Evolutionary conservation across 2,329 filamentous ascomycete genomes (phyloP).

Genomic region (Dryadomyces quercivorus): DNA sequence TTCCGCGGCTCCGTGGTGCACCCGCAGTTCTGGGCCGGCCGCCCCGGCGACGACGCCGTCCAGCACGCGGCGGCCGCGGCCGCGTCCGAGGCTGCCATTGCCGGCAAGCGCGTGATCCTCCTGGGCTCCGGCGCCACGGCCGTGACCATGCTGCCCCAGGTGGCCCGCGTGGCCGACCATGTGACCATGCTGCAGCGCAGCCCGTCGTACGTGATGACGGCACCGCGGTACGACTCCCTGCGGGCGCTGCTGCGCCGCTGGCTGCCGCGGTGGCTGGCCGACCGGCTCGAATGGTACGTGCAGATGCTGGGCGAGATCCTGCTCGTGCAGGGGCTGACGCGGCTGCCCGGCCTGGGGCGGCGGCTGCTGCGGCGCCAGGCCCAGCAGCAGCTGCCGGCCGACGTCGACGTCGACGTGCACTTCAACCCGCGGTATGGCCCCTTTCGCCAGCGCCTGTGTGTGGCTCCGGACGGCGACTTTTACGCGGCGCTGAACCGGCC

Average conservation of each 20-base stretch:
- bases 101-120: slow-evolving; percentile 55
- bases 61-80: background rate
- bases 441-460: slow-evolving; percentile 65
- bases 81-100: slow-evolving; percentile 38
- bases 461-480: slow-evolving; percentile 47
- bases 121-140: slow-evolving; percentile 73
- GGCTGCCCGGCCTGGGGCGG: slow-evolving; percentile 38
- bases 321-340: slow-evolving; percentile 36
- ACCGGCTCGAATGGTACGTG: slow-evolving; percentile 36
- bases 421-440: slow-evolving; percentile 54
- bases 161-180: slow-evolving; percentile 50
- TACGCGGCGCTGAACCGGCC: slow-evolving; percentile 26
- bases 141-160: slow-evolving; percentile 59
- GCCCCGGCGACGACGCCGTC: slow-evolving; percentile 17
- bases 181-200: slow-evolving; percentile 76
- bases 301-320: slow-evolving; percentile 32
- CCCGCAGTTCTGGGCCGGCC: slow-evolving; percentile 45
- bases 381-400: slow-evolving; percentile 36
- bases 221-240: slow-evolving; percentile 28
- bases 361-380: slow-evolving; percentile 33
- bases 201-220: slow-evolving; percentile 55
- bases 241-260: slow-evolving; percentile 25
- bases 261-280: slow-evolving; percentile 34
- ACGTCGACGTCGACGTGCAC: slow-evolving; percentile 44
- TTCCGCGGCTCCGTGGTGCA: slow-evolving; percentile 47